Conservation (phyloP, 176 grass and related monocot genomes). For the Aegilops umbellulata region DNA sequence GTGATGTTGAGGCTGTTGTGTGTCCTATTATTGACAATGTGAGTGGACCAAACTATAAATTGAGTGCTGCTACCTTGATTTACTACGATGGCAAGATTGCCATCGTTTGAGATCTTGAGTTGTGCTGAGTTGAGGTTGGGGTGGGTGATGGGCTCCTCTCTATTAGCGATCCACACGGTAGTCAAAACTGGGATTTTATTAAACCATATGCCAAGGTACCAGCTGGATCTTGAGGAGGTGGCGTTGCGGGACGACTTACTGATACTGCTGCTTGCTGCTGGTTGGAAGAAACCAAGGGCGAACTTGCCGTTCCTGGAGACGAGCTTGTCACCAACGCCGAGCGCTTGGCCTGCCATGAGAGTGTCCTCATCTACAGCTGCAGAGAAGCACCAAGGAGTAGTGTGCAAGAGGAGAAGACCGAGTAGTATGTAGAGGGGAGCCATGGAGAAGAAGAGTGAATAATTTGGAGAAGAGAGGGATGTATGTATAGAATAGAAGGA, state of each 20-base stretch:
- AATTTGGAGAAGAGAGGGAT: background rate
- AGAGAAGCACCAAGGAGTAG: background rate
- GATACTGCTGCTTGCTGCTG: background rate
- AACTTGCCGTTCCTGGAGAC: background rate
- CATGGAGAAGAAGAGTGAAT: background rate
- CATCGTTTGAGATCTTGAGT: constrained; percentile 13
- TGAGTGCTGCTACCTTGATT: background rate
- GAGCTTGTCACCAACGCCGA: background rate
- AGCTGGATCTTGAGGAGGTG: background rate
- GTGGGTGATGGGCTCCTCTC: background rate
- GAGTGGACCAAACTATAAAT: constrained; percentile 42
- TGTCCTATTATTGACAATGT: background rate
- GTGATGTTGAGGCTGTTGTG: background rate
- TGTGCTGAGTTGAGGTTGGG: background rate
- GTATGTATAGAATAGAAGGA: background rate
- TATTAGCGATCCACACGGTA: background rate
- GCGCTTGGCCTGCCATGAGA: background rate
- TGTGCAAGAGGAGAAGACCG: background rate
- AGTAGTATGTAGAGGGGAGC: background rate
- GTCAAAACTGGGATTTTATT: background rate
- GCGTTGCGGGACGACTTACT: background rate
- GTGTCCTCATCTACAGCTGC: background rate
- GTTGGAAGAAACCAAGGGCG: background rate
- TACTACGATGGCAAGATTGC: background rate
- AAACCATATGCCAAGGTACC: constrained; percentile 5